Evolutionary conservation across 1,284 basidiomycete genomes (phyloP), one percentile per base, ranked within the genome.

Genomic region (Somion occarium): DNA sequence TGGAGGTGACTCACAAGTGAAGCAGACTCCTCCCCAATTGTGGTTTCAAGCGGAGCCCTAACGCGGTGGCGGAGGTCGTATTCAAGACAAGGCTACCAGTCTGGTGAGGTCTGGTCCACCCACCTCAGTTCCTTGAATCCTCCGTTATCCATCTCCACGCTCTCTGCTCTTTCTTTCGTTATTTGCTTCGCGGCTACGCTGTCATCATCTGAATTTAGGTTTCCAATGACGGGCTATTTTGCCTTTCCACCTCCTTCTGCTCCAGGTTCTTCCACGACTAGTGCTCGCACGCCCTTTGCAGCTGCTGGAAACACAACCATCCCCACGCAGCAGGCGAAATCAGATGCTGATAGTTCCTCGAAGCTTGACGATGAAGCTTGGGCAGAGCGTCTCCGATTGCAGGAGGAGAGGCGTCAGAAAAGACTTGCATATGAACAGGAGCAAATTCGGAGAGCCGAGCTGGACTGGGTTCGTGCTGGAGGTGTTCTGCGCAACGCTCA

Each of bases 401-500:
- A 56, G 2, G 62, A 64, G 22, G 60, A 56, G 18, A 60, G 55
- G 38, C 60, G 59, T 30, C 50, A 25, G 25, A 51, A 55, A 30
- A 57, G 62, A 38, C 58, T 57, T 18, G 68, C 67, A 30, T 57
- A 50, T 9, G 71, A 72, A 50, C 65, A 58, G 12, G 59, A 52
- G 18, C 61, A 69, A 15, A 62, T 65, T 12, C 61, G 68, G 22
- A 55, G 50, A 42, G 77, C 78, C 38, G 82, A 83, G 59, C 72
- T 80, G 48, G 74, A 73, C 15, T 83, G 81, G 79, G 80, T 84
- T 1, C 71, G 77, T 2, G 72, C 70, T 9, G 82, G 82, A 22
- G 79, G 81, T 1, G 64, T 77, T 19, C 69, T 84, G 25, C 71
- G 76, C 42, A 77, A 82, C 57, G 65, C 66, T 38, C 56, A 69